These are phyloP conservation scores for Venturia aucupariae DNA, from an alignment of 2,329 filamentous ascomycete genomes.

Conservation along the genomic window DNA sequence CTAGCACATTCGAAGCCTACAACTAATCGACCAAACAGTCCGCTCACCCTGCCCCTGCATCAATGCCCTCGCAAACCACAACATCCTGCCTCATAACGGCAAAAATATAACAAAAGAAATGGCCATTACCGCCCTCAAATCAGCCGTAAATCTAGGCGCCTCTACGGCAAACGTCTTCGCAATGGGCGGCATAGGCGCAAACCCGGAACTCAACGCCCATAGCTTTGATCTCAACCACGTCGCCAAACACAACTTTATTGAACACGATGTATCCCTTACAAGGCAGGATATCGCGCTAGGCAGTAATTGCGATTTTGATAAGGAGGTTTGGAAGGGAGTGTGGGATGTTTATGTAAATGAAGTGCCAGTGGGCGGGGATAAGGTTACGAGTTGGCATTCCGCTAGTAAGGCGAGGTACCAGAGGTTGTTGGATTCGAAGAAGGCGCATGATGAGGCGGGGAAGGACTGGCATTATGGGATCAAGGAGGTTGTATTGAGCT, in stretches of 20 bases:
- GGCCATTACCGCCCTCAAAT: slow-evolving; percentile 11
- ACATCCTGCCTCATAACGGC: slow-evolving; percentile 16
- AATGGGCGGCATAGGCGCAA: slow-evolving; percentile 1
- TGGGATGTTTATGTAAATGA: not conserved
- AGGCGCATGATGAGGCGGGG: slow-evolving; percentile 10
- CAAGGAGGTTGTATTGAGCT: slow-evolving; percentile 13
- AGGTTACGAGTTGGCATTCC: slow-evolving; percentile 6
- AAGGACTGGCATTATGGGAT: slow-evolving; percentile 13
- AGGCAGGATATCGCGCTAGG: slow-evolving; percentile 11
- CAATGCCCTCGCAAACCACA: slow-evolving; percentile 17
- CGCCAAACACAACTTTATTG: slow-evolving; percentile 13
- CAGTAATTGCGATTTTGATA: slow-evolving; percentile 8
- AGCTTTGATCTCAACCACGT: slow-evolving; percentile 15
- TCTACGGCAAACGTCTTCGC: slow-evolving; percentile 10
- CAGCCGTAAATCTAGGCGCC: slow-evolving; percentile 11
- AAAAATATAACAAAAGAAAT: slow-evolving; percentile 14
- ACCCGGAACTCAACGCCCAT: not conserved
- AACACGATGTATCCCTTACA: slow-evolving; percentile 12
- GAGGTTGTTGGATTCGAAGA: slow-evolving; percentile 1
- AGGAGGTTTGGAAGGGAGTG: slow-evolving; percentile 7
- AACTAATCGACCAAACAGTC: not conserved
- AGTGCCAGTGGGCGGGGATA: not conserved
- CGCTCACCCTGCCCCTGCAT: slow-evolving; percentile 16
- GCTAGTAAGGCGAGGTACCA: slow-evolving; percentile 14
- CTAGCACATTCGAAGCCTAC: not conserved